A percentile compares a stretch with the other conserved stretches of the same genome.
Conservation (phyloP, 495 filamentous ascomycete genomes). For the Daldinia caldariorum region DNA sequence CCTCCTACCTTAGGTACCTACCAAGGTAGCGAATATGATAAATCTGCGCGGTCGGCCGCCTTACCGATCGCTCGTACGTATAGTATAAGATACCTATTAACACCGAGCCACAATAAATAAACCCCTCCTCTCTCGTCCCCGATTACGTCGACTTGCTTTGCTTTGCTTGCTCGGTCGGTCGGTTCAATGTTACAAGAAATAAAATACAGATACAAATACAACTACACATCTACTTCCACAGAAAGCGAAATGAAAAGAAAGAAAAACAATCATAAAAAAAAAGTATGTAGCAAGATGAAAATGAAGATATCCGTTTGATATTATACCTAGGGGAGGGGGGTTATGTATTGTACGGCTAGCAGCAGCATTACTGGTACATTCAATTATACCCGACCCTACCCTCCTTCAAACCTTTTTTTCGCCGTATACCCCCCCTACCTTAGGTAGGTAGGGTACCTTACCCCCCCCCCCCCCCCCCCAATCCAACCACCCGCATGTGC, state of each 20-base stretch:
- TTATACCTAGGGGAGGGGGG: background rate
- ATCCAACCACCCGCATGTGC: constrained; percentile 8
- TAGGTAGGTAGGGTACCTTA: no score
- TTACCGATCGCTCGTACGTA: background rate
- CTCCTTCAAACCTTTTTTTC: background rate
- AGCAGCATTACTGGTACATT: background rate
- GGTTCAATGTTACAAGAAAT: no score
- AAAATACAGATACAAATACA: no score
- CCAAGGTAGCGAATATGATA: background rate
- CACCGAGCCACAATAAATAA: background rate
- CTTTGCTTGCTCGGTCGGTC: no score
- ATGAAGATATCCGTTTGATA: background rate
- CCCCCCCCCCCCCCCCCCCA: no score
- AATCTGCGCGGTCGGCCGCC: background rate
- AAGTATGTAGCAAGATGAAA: no score
- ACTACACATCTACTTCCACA: background rate
- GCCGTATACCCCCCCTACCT: background rate
- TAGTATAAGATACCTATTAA: background rate
- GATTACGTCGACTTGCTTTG: background rate
- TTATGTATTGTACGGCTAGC: background rate
- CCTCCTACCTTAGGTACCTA: no score
- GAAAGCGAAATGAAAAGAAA: background rate
- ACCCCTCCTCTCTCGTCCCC: no score
- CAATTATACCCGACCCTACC: background rate
- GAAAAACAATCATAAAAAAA: no score